These are phyloP conservation scores for Melocanna baccifera DNA, from an alignment of 176 grass and related monocot species.

Conservation along the genomic window DNA sequence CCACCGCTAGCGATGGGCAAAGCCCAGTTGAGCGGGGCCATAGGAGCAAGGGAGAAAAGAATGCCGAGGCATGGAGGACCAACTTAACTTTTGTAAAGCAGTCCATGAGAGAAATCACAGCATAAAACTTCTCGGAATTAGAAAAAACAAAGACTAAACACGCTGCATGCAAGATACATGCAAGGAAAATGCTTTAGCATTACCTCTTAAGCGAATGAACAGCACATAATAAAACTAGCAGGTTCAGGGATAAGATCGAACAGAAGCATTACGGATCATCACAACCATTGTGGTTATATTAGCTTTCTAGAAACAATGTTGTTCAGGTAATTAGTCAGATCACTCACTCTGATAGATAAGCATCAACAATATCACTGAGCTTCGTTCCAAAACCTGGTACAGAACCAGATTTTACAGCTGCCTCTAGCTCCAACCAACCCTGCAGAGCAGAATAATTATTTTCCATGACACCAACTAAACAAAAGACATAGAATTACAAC, in stretches of 20 bases:
- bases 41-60: background rate
- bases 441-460: slow-evolving; percentile 25
- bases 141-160: background rate
- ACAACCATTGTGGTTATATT: background rate
- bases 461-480: background rate
- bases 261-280: background rate
- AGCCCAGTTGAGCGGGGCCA: too few species aligned
- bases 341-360: slow-evolving; percentile 72
- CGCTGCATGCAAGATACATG: background rate
- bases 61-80: background rate
- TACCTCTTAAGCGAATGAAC: background rate
- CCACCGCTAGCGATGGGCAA: too few species aligned
- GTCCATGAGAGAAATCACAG: background rate
- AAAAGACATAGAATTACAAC: slow-evolving; percentile 22
- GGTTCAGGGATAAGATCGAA: background rate
- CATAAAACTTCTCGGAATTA: background rate
- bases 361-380: slow-evolving; percentile 61
- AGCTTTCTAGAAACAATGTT: background rate
- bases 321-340: slow-evolving; percentile 5
- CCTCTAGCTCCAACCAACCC: slow-evolving; percentile 78
- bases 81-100: slow-evolving; percentile 1
- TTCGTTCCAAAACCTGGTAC: slow-evolving; percentile 64
- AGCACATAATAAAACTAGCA: slow-evolving; percentile 6
- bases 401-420: slow-evolving; percentile 53
- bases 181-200: background rate